Evolutionary conservation across 345 rosid species (phyloP).

Genomic region (Euphorbia lathyris): DNA sequence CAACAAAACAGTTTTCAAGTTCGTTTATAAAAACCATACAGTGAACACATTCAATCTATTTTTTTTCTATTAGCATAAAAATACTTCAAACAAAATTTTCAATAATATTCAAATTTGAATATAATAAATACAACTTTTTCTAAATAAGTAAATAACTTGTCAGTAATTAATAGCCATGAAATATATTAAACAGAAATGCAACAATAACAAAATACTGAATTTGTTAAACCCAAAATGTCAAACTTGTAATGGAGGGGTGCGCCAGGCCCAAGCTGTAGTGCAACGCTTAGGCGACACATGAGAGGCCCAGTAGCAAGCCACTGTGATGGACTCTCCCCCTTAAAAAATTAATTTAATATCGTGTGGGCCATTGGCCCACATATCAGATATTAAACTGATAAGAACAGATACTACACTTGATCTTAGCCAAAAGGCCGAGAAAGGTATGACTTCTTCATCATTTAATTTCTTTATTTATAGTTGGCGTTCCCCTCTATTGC

Average conservation of each 20-base stretch:
- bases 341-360: constrained; percentile 22
- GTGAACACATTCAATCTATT: too few species aligned
- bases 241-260: background rate
- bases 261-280: constrained; percentile 5
- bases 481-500: background rate
- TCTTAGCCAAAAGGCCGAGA: constrained; percentile 74
- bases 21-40: too few species aligned
- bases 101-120: too few species aligned
- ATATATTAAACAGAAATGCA: too few species aligned
- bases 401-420: constrained; percentile 27
- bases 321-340: background rate
- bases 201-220: too few species aligned
- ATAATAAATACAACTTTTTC: too few species aligned
- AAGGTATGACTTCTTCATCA: constrained; percentile 29
- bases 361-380: background rate
- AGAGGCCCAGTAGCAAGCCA: constrained; percentile 10
- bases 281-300: constrained; percentile 3
- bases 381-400: constrained; percentile 22
- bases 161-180: too few species aligned
- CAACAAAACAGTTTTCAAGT: too few species aligned
- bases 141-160: too few species aligned
- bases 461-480: background rate
- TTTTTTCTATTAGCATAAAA: too few species aligned
- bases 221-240: background rate
- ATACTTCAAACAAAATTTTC: too few species aligned